Evolutionary conservation across 331 rosid species (phyloP).

Genomic region (Acacia concinna): DNA sequence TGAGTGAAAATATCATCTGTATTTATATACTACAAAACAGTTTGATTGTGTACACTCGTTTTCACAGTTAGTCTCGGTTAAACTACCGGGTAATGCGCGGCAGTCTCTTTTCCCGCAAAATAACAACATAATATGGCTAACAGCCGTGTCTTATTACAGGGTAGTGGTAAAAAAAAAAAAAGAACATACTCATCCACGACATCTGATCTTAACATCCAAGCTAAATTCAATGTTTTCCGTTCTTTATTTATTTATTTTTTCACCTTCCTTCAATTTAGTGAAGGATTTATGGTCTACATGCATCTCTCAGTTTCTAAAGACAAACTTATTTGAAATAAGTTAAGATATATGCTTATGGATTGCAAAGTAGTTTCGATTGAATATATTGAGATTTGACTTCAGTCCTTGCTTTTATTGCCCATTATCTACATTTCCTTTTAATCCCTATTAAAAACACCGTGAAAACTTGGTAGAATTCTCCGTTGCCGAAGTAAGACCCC

Average conservation of each 20-base stretch:
- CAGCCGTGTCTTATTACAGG: conserved; percentile 39
- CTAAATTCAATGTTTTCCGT: neutral
- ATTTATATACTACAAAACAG: neutral
- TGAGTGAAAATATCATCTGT: neutral
- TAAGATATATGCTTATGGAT: neutral
- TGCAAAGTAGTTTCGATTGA: neutral
- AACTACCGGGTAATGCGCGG: neutral
- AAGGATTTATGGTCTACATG: neutral
- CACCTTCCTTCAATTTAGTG: neutral
- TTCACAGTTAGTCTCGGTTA: neutral
- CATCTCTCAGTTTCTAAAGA: neutral
- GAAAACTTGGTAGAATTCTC: neutral
- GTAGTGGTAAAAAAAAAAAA: neutral
- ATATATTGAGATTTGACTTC: too few relatives aligned
- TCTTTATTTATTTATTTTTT: neutral
- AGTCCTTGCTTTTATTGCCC: neutral
- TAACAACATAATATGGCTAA: neutral
- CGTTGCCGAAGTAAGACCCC: neutral
- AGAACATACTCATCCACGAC: neutral
- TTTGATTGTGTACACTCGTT: neutral
- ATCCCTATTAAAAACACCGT: neutral
- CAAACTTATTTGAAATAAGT: neutral
- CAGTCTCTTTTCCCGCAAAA: neutral
- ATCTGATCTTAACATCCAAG: conserved; percentile 17
- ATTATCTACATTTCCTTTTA: neutral